phyloP scores from a whole-genome alignment of 805 yeast species.

The Millerozyma miso region DNA sequence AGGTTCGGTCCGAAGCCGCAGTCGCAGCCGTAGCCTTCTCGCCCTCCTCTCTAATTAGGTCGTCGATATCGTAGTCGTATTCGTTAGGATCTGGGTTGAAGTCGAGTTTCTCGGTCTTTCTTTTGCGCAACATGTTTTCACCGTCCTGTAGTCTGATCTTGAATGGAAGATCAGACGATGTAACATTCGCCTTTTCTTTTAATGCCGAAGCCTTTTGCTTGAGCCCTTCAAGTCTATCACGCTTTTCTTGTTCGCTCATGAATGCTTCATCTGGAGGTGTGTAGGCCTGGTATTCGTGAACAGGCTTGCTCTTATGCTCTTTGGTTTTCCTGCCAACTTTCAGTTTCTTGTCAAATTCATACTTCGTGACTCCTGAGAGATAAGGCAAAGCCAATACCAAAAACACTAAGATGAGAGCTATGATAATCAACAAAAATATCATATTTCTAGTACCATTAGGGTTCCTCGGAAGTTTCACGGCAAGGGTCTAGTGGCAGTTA shows the following conservation, averaged over 20 bases:
- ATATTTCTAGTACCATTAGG: slow-evolving; percentile 10
- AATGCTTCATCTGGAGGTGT: slow-evolving; percentile 35
- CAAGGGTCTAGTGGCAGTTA: no score
- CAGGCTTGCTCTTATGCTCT: neutral
- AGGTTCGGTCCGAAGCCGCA: neutral
- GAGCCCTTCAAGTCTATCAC: slow-evolving; percentile 7
- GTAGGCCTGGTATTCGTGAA: slow-evolving; percentile 22
- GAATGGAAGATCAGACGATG: slow-evolving; percentile 35
- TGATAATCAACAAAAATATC: slow-evolving; percentile 34
- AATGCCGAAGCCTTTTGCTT: slow-evolving; percentile 18
- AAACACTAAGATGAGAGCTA: slow-evolving; percentile 40
- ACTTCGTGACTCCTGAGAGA: slow-evolving; percentile 45
- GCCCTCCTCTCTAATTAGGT: slow-evolving; percentile 35
- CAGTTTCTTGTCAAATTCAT: slow-evolving; percentile 25
- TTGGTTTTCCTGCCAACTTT: neutral
- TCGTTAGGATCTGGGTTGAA: slow-evolving; percentile 36
- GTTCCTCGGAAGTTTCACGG: no score
- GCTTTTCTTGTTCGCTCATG: slow-evolving; percentile 8
- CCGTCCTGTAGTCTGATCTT: slow-evolving; percentile 26
- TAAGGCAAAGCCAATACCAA: slow-evolving; percentile 44
- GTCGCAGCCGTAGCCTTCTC: slow-evolving; percentile 12
- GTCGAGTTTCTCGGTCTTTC: slow-evolving; percentile 30
- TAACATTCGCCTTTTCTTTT: slow-evolving; percentile 26
- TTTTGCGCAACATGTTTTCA: slow-evolving; percentile 18
- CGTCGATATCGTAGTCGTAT: slow-evolving; percentile 43